Percentiles rank a stretch among this genome's conserved stretches.
Conservation (phyloP, 2,329 filamentous ascomycete genomes). For the Diaporthe ampelina region DNA sequence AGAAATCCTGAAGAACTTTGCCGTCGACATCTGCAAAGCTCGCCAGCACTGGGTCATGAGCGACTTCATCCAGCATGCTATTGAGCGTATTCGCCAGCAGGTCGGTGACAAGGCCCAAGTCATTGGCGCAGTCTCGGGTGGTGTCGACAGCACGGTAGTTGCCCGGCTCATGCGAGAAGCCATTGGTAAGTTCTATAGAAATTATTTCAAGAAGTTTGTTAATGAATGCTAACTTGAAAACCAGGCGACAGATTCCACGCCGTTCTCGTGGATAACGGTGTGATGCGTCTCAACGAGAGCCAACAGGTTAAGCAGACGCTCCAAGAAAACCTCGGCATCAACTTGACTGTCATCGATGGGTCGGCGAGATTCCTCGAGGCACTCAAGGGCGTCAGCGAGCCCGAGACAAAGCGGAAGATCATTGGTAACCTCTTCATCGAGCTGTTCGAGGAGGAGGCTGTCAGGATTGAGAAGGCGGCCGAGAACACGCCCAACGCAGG, state of each 20-base stretch:
- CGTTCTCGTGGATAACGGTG: slow-evolving; percentile 86
- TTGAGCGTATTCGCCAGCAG: slow-evolving; percentile 81
- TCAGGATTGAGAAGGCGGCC: slow-evolving; percentile 77
- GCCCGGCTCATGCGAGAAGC: slow-evolving; percentile 88
- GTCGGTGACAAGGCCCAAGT: slow-evolving; percentile 89
- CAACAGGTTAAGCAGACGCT: slow-evolving; percentile 85
- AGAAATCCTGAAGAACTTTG: slow-evolving; percentile 84
- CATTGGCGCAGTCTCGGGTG: slow-evolving; percentile 69
- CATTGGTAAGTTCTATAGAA: slow-evolving; percentile 61
- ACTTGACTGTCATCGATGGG: slow-evolving; percentile 88
- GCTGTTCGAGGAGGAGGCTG: slow-evolving; percentile 84
- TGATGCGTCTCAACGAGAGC: slow-evolving; percentile 89
- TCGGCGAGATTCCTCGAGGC: slow-evolving; percentile 80
- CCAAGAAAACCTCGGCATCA: slow-evolving; percentile 84
- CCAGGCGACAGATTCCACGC: slow-evolving; percentile 71
- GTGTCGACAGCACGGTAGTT: slow-evolving; percentile 91
- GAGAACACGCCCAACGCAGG: slow-evolving; percentile 76
- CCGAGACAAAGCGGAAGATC: slow-evolving; percentile 90
- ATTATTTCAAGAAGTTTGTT: not conserved
- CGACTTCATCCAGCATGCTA: slow-evolving; percentile 85
- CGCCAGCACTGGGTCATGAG: slow-evolving; percentile 86
- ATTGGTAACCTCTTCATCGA: slow-evolving; percentile 54
- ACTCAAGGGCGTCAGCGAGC: slow-evolving; percentile 81
- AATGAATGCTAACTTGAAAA: slow-evolving; percentile 60
- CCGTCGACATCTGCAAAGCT: slow-evolving; percentile 83